Evolutionary conservation across 192 early-diverging fungal genomes (phyloP), one percentile per base, ranked within the genome.

Genomic region (Coemansia pectinata): DNA sequence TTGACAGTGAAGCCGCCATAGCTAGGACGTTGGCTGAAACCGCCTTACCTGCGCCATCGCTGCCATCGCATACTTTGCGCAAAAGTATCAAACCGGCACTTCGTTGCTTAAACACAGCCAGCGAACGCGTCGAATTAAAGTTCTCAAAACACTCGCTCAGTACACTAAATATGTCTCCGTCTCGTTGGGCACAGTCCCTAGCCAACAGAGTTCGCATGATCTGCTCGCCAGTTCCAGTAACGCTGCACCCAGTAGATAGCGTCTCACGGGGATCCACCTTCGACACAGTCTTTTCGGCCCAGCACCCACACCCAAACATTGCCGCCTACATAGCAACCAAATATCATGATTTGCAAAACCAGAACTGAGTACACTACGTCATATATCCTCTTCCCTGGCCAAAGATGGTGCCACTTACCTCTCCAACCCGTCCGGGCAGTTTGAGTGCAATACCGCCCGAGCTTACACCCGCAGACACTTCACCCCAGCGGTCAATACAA

Each of bases 381-480:
- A 27, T 31, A 5, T 45, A 12, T 42, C 34, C 34, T 36, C 34
- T 36, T 36, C 7, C 8, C 34, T 36, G 8, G 34, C 6, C 5
- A 36, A 36, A 10, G 29, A 29, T 25, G 12, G 23, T 25, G 8
- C 50, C 42, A 65, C 69, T 75, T 86, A 87, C 90, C 84, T 96
- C 93, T 15, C 94, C 93, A 15, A 97, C 81, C 5, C 95, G 82
- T 2, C 95, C 95, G 0, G 93, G 90, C 17, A 83, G 78, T 66
- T 96, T 97, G 23, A 96, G 83, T 2, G 90, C 87, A 60, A 96
- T 94, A 0, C 95, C 95, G 23, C 95, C 95, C 55, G 90, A 93
- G 70, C 91, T 93, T 1, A 96, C 94, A 2, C 90, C 93, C 1
- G 92, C 78, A 0, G 89, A 85, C 15, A 94, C 73, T 52, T 85